Evolutionary conservation across 2,329 filamentous ascomycete species (phyloP).

Genomic region (Macrophomina tecta): DNA sequence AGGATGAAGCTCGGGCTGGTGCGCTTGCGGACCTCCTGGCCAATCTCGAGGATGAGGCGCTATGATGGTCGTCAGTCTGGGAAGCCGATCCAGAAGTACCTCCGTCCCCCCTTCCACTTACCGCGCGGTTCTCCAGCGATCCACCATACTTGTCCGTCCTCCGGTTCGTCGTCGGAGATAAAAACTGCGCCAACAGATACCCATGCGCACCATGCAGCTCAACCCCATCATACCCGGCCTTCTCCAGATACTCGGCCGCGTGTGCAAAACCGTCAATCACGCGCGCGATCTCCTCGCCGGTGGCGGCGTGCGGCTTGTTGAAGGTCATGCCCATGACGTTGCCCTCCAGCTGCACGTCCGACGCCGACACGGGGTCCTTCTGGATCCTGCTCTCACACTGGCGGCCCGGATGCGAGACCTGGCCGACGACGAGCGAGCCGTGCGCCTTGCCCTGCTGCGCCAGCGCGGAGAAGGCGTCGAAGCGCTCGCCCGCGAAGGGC

Average conservation of each 20-base stretch:
- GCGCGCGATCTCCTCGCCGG: conserved; percentile 59
- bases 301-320: conserved; percentile 58
- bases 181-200: conserved; percentile 55
- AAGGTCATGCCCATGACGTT: conserved; percentile 55
- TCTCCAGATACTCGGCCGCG: conserved; percentile 63
- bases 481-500: conserved; percentile 61
- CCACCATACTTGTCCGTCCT: conserved; percentile 55
- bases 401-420: conserved; percentile 68
- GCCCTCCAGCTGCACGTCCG: conserved; percentile 49
- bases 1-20: conserved; percentile 52
- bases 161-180: conserved; percentile 49
- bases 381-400: conserved; percentile 55
- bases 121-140: conserved; percentile 51
- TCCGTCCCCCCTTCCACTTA: conserved; percentile 32
- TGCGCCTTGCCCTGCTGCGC: conserved; percentile 62
- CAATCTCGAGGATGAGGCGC: conserved; percentile 53
- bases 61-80: conserved; percentile 30
- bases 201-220: conserved; percentile 54
- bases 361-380: conserved; percentile 54
- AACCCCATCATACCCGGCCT: conserved; percentile 64
- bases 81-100: conserved; percentile 33
- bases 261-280: conserved; percentile 62
- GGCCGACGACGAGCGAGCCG: conserved; percentile 64
- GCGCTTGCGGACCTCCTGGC: conserved; percentile 48
- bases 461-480: conserved; percentile 64